Conservation (phyloP, 179 eudicot genomes). For the Beta lomatogona region DNA sequence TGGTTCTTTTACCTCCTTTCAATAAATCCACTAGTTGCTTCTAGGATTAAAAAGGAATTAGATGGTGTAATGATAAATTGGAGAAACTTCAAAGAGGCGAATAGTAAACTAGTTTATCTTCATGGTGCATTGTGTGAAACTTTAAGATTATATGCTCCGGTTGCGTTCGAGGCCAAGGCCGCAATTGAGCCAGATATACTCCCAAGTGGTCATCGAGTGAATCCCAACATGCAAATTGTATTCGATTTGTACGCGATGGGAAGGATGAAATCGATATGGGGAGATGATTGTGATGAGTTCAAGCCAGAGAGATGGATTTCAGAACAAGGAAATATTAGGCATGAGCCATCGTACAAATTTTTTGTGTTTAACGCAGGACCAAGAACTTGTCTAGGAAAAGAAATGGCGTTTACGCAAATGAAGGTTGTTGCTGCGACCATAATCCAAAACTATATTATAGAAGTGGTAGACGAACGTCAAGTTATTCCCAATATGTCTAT, state of each 20-base stretch:
- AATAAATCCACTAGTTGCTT: not conserved
- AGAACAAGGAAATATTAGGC: constrained; percentile 34
- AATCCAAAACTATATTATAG: constrained; percentile 35
- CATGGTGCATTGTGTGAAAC: constrained; percentile 47
- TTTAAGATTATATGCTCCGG: constrained; percentile 47
- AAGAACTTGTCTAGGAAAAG: constrained; percentile 49
- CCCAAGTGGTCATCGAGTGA: constrained; percentile 50
- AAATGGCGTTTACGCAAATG: constrained; percentile 44
- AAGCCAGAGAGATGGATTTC: constrained; percentile 62
- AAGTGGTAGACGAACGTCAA: constrained; percentile 19
- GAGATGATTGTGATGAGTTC: constrained; percentile 50
- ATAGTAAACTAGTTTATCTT: constrained; percentile 38
- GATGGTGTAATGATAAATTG: not conserved
- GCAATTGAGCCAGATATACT: constrained; percentile 36
- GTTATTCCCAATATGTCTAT: constrained; percentile 29
- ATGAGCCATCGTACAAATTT: constrained; percentile 51
- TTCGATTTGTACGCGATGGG: constrained; percentile 48
- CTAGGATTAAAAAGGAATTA: constrained; percentile 21
- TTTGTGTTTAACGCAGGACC: constrained; percentile 55
- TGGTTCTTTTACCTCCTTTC: constrained; percentile 37
- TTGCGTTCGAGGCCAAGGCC: constrained; percentile 39
- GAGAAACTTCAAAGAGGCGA: not conserved
- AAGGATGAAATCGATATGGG: constrained; percentile 49
- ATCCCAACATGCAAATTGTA: constrained; percentile 31
- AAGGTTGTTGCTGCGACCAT: constrained; percentile 44